Base-by-base conservation (phyloP, 2,329 filamentous ascomycete genomes). In the Tolypocladium tundrense region DNA sequence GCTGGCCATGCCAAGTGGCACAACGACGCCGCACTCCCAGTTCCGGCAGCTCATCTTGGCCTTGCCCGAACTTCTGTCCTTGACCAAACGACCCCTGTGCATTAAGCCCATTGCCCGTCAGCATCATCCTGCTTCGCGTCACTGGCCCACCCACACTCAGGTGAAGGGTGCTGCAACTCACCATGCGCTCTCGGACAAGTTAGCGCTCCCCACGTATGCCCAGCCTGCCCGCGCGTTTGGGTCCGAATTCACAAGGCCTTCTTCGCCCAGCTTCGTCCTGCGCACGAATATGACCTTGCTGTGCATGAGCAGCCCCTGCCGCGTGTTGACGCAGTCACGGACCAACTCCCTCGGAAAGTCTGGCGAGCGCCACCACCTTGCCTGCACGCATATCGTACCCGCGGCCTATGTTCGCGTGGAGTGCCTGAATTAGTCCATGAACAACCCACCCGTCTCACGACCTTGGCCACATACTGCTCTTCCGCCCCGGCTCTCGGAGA, bases 181-280 rank as follows among this genome's bases (percentile, higher is more conserved):
- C 88, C 94, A 99, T 37, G 94, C 94, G 69, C 89, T 92, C 72
- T 97, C 91, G 0, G 91, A 96, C 35, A 96, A 74, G 72, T 99
- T 99, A 9, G 91, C 90, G 65, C 90, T 96, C 19, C 94, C 94
- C 42, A 96, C 75, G 68, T 97, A 97, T 2, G 82, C 87, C 87
- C 90, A 97, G 5, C 85, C 85, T 59, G 61, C 33, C 48, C 53
- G 41, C 21, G 56, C 10, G 16, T 45, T 19, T 14, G 48, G 33
- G 4, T 45, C 58, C 55, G 67, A 64, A 41, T 54, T 48, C 31
- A 55, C 45, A 40, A 45, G 14, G 41, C 57, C 53, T 27, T 39
- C 31, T 24, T 61, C 42, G 37, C 45, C 53, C 50, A 45, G 39
- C 54, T 57, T 58, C 42, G 53, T 56, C 35, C 60, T 53, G 27